A percentile compares a stretch with the other conserved stretches of the same genome.
Evolutionary conservation across 352 stramenopile species (phyloP).

Genomic region (Aphanomyces euteiches): DNA sequence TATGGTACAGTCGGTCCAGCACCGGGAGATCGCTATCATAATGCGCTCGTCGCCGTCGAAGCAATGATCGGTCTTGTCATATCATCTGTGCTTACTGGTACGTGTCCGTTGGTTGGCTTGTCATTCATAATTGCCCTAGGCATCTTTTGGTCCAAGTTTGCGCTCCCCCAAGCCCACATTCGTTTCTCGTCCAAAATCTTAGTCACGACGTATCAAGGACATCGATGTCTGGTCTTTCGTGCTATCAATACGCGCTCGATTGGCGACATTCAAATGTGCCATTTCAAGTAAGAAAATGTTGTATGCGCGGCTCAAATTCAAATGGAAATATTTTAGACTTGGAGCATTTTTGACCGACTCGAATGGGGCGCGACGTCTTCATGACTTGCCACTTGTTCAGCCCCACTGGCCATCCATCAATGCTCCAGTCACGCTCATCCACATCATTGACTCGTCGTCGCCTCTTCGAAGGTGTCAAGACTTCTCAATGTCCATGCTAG

Average conservation of each 20-base stretch:
- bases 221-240: conserved; percentile 75
- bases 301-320: not conserved
- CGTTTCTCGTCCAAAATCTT: conserved; percentile 72
- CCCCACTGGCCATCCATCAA: conserved; percentile 80
- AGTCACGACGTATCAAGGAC: conserved; percentile 65
- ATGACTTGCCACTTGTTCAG: conserved; percentile 73
- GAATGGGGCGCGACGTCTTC: conserved; percentile 66
- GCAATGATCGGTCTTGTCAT: conserved; percentile 68
- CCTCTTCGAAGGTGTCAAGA: conserved; percentile 51
- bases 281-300: conserved; percentile 40
- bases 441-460: conserved; percentile 62
- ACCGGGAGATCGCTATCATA: conserved; percentile 58
- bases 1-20: conserved; percentile 69
- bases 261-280: conserved; percentile 76
- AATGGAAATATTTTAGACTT: not conserved
- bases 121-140: conserved; percentile 7
- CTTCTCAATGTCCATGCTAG: conserved; percentile 49
- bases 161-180: conserved; percentile 68
- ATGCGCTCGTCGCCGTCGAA: conserved; percentile 74
- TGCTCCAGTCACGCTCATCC: conserved; percentile 69
- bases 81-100: conserved; percentile 70
- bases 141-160: conserved; percentile 85
- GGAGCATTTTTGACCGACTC: not conserved
- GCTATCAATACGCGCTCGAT: conserved; percentile 76
- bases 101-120: no score